These are phyloP conservation scores for Eucalyptus marginata DNA, from an alignment of 345 rosid species.

Conservation along the genomic window DNA sequence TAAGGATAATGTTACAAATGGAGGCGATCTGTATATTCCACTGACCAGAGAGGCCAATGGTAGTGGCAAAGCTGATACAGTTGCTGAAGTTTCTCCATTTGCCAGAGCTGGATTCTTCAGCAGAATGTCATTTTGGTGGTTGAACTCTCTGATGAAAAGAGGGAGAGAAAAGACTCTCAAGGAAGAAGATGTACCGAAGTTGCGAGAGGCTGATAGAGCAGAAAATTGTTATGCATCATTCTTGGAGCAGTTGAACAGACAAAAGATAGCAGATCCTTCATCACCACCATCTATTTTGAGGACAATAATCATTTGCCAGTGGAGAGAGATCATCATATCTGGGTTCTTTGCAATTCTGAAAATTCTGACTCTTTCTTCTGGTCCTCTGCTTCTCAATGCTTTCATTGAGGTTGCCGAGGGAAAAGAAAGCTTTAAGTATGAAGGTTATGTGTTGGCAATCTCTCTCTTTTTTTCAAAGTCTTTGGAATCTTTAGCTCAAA, in stretches of 20 bases:
- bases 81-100: constrained; percentile 22
- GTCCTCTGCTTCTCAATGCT: constrained; percentile 80
- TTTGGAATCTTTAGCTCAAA: constrained; percentile 74
- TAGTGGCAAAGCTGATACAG: background rate
- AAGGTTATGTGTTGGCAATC: constrained; percentile 64
- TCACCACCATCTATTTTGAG: constrained; percentile 41
- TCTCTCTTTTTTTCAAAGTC: constrained; percentile 48
- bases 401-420: constrained; percentile 92
- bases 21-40: constrained; percentile 38
- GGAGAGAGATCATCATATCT: constrained; percentile 57
- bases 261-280: constrained; percentile 26
- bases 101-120: constrained; percentile 55
- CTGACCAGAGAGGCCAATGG: constrained; percentile 28
- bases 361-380: constrained; percentile 62
- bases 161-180: constrained; percentile 51
- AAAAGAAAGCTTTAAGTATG: constrained; percentile 40
- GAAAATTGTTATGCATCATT: constrained; percentile 57
- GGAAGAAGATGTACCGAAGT: constrained; percentile 56
- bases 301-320: constrained; percentile 46
- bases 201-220: constrained; percentile 51
- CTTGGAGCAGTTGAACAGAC: constrained; percentile 34
- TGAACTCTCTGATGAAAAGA: constrained; percentile 61
- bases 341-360: constrained; percentile 81
- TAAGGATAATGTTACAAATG: background rate
- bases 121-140: constrained; percentile 81